phyloP scores from a whole-genome alignment of 331 rosid genomes.

The Cydonia oblonga region DNA sequence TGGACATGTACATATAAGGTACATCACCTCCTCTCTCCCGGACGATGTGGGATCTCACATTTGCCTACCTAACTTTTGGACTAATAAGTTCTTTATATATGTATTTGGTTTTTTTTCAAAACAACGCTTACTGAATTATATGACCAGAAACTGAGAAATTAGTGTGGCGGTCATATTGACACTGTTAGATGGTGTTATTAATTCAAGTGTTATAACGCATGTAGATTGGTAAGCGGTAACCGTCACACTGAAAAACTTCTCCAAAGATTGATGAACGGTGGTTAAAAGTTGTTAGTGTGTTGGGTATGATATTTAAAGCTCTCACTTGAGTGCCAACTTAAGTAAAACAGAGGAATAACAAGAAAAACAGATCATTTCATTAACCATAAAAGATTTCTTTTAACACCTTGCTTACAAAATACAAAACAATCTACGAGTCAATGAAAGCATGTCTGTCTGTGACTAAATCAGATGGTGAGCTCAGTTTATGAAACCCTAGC shows the following conservation, averaged over 20 bases:
- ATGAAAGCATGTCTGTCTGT: constrained; percentile 1
- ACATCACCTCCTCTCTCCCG: no score
- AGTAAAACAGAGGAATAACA: neutral
- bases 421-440: constrained; percentile 1
- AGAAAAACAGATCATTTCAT: neutral
- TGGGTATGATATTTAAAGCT: neutral
- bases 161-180: neutral
- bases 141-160: neutral
- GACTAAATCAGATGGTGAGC: constrained; percentile 12
- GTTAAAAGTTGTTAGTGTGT: neutral
- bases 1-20: no score
- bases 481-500: neutral
- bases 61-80: no score
- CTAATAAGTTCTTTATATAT: neutral
- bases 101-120: neutral
- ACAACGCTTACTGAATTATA: neutral
- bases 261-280: neutral
- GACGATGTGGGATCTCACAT: no score
- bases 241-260: no score
- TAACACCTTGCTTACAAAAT: neutral
- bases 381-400: neutral
- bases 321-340: neutral
- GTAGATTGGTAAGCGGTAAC: neutral
- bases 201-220: neutral
- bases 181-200: neutral